A percentile compares a stretch with the other conserved stretches of the same genome.
Evolutionary conservation across 1,284 basidiomycete genomes (phyloP).

Genomic region (Cryptococcus amylolentus): DNA sequence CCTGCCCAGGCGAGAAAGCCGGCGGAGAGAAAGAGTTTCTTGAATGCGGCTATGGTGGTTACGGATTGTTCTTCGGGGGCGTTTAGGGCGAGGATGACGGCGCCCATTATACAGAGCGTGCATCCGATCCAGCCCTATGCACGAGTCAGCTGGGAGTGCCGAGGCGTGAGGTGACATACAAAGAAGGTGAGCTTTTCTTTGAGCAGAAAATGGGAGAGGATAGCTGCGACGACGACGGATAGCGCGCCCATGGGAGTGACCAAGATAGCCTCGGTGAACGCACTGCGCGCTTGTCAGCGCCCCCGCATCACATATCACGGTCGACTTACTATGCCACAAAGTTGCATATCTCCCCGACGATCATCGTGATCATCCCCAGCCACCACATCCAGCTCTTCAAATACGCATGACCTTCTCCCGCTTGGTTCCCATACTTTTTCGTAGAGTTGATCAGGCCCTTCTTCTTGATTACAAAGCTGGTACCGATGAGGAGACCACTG

Average conservation of each 20-base stretch:
- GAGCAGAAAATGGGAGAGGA: slow-evolving; percentile 87
- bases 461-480: slow-evolving; percentile 76
- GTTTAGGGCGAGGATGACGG: slow-evolving; percentile 57
- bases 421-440: slow-evolving; percentile 58
- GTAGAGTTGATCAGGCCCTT: slow-evolving; percentile 63
- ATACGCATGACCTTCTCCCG: slow-evolving; percentile 92
- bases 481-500: slow-evolving; percentile 85
- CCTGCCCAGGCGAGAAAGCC: slow-evolving; percentile 76
- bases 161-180: slow-evolving; percentile 12
- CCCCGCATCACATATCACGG: background rate
- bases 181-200: slow-evolving; percentile 76
- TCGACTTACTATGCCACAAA: slow-evolving; percentile 49
- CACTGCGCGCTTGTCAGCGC: slow-evolving; percentile 21
- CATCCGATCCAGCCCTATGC: slow-evolving; percentile 81
- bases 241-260: slow-evolving; percentile 82
- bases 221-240: slow-evolving; percentile 92
- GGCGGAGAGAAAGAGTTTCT: slow-evolving; percentile 77
- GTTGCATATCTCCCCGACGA: slow-evolving; percentile 49
- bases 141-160: background rate
- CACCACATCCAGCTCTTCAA: slow-evolving; percentile 81
- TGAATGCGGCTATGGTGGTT: slow-evolving; percentile 74
- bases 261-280: slow-evolving; percentile 41
- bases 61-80: slow-evolving; percentile 77
- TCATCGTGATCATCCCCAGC: slow-evolving; percentile 56
- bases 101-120: slow-evolving; percentile 79